phyloP scores from a whole-genome alignment of 2,329 filamentous ascomycete species.

The Apiospora aurea region DNA sequence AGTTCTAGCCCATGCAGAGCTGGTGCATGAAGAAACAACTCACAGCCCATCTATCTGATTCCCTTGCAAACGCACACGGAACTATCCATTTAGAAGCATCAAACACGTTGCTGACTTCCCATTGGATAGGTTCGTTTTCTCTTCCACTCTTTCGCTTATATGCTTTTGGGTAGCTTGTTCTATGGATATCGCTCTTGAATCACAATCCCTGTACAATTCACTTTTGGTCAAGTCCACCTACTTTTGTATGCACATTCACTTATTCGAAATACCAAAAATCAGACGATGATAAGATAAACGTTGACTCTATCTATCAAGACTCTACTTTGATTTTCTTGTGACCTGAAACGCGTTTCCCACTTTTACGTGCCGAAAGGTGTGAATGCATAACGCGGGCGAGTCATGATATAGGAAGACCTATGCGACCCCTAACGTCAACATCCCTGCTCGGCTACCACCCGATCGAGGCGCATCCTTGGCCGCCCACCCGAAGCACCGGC shows the following conservation, averaged over 20 bases:
- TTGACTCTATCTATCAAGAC: not conserved
- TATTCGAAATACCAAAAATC: not conserved
- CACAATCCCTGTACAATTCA: not conserved
- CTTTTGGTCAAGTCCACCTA: not conserved
- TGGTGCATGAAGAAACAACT: not conserved
- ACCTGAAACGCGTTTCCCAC: not conserved
- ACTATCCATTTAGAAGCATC: not conserved
- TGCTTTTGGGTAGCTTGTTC: not conserved
- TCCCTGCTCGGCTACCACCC: not conserved
- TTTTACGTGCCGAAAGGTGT: not conserved
- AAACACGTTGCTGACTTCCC: not conserved
- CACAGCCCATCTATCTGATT: not conserved
- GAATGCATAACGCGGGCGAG: not conserved
- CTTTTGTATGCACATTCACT: not conserved
- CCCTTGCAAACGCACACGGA: not conserved
- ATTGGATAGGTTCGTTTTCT: not conserved
- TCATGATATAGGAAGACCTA: not conserved
- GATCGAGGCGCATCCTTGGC: slow-evolving; percentile 5
- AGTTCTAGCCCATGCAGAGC: not conserved
- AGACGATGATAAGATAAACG: not conserved
- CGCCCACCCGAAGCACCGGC: not conserved
- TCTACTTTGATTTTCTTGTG: not conserved
- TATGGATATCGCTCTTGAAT: not conserved
- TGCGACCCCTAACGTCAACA: not conserved
- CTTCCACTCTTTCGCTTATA: not conserved